Base-by-base conservation (phyloP, 2,329 filamentous ascomycete genomes). In the Exserohilum turcica region DNA sequence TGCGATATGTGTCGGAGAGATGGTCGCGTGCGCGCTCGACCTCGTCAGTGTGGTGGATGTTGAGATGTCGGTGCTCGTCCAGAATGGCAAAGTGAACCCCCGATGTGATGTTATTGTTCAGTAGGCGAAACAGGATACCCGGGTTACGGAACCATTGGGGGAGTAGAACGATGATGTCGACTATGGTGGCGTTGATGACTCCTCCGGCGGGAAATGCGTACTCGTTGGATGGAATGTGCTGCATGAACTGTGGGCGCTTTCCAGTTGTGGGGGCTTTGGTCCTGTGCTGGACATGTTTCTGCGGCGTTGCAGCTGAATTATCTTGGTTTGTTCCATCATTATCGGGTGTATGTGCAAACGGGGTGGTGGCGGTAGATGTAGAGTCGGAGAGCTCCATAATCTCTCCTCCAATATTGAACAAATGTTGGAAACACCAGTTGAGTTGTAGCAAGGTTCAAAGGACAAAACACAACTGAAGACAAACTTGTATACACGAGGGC, bases 141-240 rank as follows among this genome's bases (percentile, higher is more conserved):
- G 36, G 42, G 19, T 61, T 57, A 19, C 57, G 58, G 33, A 63
- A 64, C 59, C 59, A 61, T 13, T 63, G 59, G 0, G 59, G 60
- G 2, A 65, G 24, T 8, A 66, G 21, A 3, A 46, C 52, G 13
- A 66, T 46, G 29, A 64, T 55, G 13, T 66, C 64, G 1, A 49
- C 54, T 12, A 64, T 24, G 6, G 64, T 64, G 15, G 60, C 61
- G 28, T 63, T 64, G 27, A 65, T 49, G 3, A 39, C 12, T 3
- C 16, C 15, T 28, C 47, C 28, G 5, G 10, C 1, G 1, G 49
- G 58, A 1, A 65, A 28, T 5, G 18, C 12, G 27, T 59, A 65
- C 24, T 56, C 54, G 31, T 63, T 39, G 3, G 16, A 5, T 13
- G 61, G 58, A 6, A 56, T 36, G 7, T 55, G 19, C 4, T 19